A percentile compares a stretch with the other conserved stretches of the same genome.
Evolutionary conservation across 2,329 filamentous ascomycete species (phyloP).

Genomic region (Dothistroma septosporum): DNA sequence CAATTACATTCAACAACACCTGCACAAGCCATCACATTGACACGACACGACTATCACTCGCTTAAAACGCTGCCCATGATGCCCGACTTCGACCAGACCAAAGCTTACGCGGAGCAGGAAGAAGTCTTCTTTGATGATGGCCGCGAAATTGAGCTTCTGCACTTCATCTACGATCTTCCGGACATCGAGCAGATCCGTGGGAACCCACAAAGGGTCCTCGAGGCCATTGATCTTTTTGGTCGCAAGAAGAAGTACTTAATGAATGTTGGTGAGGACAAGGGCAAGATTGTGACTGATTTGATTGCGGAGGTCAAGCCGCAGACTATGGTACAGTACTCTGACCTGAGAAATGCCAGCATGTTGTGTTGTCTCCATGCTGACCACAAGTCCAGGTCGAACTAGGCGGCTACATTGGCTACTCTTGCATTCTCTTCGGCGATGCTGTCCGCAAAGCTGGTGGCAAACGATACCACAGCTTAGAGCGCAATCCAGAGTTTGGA

Average conservation of each 20-base stretch:
- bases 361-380: background rate
- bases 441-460: constrained; percentile 62
- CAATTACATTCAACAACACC: background rate
- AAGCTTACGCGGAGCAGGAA: constrained; percentile 48
- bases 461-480: constrained; percentile 65
- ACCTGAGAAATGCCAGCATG: background rate
- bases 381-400: constrained; percentile 57
- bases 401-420: constrained; percentile 79
- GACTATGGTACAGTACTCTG: constrained; percentile 47
- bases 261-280: constrained; percentile 75
- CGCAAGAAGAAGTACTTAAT: constrained; percentile 67
- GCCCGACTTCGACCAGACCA: constrained; percentile 39
- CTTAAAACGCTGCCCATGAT: constrained; percentile 11
- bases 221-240: constrained; percentile 67
- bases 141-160: constrained; percentile 67
- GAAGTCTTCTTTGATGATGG: constrained; percentile 59
- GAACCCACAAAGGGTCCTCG: constrained; percentile 60
- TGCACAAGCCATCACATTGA: background rate
- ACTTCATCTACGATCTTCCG: constrained; percentile 61
- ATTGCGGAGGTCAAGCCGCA: constrained; percentile 64
- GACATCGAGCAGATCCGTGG: constrained; percentile 60
- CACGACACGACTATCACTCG: background rate
- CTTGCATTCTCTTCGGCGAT: constrained; percentile 68
- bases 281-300: constrained; percentile 63
- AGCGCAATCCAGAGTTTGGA: constrained; percentile 69